Base-by-base conservation (phyloP, 768 basidiomycete species). In the Tylopilus felleus region DNA sequence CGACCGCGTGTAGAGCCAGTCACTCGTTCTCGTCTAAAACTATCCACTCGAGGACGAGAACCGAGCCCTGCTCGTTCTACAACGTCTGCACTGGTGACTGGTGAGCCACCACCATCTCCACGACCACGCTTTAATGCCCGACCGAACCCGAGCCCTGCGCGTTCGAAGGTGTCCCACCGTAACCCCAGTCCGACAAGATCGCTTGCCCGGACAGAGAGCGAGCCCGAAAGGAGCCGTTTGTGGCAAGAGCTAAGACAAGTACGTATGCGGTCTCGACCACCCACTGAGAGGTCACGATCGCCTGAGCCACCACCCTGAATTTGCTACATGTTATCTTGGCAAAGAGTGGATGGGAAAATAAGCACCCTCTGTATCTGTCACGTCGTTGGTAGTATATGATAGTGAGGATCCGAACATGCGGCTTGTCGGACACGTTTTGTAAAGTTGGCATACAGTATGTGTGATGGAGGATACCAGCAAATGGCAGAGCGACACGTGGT, bases 201-300 rank as follows among this genome's bases (percentile, higher is more conserved):
- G 56, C 50, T 55, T 14, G 62, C 51, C 10, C 62, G 71, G 28
- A 61, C 69, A 23, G 73, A 63, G 7, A 73, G 70, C 14, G 76
- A 75, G 39, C 71, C 62, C 40, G 65, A 72, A 69, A 57, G 78
- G 58, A 75, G 77, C 60, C 74, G 73, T 52, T 62, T 85, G 55
- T 84, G 83, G 81, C 74, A 72, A 40, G 84, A 85, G 60, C 69
- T 85, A 23, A 75, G 74, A 62, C 76, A 78, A 52, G 71, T 81
- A 49, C 77, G 74, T 59, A 72, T 72, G 53, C 75, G 75, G 65
- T 71, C 80, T 53, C 73, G 75, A 36, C 73, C 77, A 46, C 72
- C 73, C 36, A 80, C 79, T 19, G 74, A 75, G 46, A 70, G 65
- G 53, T 74, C 77, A 55, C 69, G 68, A 56, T 71, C 73, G 40